Evolutionary conservation across 345 rosid genomes (phyloP).

Genomic region (Passiflora organensis): DNA sequence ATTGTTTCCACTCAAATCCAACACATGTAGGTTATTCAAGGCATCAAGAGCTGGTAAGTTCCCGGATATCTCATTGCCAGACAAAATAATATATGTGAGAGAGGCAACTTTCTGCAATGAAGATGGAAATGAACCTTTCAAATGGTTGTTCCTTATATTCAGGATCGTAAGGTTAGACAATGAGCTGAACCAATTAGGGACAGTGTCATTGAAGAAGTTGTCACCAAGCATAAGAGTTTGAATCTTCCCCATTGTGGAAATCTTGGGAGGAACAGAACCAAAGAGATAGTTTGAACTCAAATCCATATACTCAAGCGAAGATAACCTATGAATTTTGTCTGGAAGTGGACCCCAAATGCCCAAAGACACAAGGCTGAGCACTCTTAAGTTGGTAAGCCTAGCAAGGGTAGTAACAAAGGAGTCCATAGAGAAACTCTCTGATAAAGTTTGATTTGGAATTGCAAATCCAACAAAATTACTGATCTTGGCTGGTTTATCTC

Average conservation of each 20-base stretch:
- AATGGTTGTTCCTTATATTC: slow-evolving; percentile 43
- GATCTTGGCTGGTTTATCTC: slow-evolving; percentile 39
- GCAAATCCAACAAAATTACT: slow-evolving; percentile 41
- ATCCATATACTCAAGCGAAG: slow-evolving; percentile 60
- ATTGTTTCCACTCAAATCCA: slow-evolving; percentile 42
- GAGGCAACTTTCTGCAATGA: slow-evolving; percentile 21
- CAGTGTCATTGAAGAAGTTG: slow-evolving; percentile 58
- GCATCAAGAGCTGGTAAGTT: slow-evolving; percentile 35
- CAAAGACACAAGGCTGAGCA: slow-evolving; percentile 50
- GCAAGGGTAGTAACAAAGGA: slow-evolving; percentile 61
- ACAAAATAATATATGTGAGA: slow-evolving; percentile 29
- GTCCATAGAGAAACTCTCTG: slow-evolving; percentile 55
- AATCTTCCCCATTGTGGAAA: slow-evolving; percentile 57
- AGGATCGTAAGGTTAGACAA: slow-evolving; percentile 44
- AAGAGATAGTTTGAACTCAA: slow-evolving; percentile 60
- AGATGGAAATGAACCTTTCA: slow-evolving; percentile 41
- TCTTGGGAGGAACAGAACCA: slow-evolving; percentile 61
- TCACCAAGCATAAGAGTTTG: slow-evolving; percentile 46
- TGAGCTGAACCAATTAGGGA: slow-evolving; percentile 51
- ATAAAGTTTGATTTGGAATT: slow-evolving; percentile 41
- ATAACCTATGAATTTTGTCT: slow-evolving; percentile 59
- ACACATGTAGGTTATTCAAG: slow-evolving; percentile 22
- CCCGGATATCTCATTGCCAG: slow-evolving; percentile 38
- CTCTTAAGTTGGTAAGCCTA: slow-evolving; percentile 50
- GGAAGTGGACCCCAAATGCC: slow-evolving; percentile 83